These are phyloP conservation scores for Leccinum aurantiacum DNA, from an alignment of 768 basidiomycete species.

Conservation along the genomic window DNA sequence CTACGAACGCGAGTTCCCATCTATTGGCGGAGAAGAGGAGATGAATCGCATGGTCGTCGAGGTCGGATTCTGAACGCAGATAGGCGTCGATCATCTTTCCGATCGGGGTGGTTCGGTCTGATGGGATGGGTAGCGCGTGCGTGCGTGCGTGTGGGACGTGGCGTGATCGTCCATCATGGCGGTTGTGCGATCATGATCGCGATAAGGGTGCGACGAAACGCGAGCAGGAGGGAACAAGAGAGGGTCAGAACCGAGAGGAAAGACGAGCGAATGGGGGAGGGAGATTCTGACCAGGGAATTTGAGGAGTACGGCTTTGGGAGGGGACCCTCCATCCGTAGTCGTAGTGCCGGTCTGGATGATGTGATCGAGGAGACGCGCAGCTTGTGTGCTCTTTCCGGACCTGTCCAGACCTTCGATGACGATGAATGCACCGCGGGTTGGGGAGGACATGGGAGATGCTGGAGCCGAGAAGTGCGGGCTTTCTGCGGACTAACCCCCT, in stretches of 20 bases:
- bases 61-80: slow-evolving; percentile 75
- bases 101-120: slow-evolving; percentile 89
- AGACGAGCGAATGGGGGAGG: background rate
- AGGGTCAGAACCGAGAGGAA: background rate
- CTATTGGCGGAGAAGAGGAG: slow-evolving; percentile 95
- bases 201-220: background rate
- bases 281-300: slow-evolving; percentile 79
- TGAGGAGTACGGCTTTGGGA: slow-evolving; percentile 53
- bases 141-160: background rate
- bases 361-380: slow-evolving; percentile 51
- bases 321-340: background rate
- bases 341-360: slow-evolving; percentile 36
- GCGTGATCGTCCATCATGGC: background rate
- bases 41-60: slow-evolving; percentile 91
- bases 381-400: slow-evolving; percentile 95
- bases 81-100: slow-evolving; percentile 94
- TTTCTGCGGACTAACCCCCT: background rate
- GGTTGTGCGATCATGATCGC: background rate
- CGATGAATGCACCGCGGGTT: slow-evolving; percentile 77
- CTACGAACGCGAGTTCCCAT: slow-evolving; percentile 86
- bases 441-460: slow-evolving; percentile 23
- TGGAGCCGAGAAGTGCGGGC: slow-evolving; percentile 59
- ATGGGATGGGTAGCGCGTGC: background rate
- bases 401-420: slow-evolving; percentile 93
- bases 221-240: background rate